Evolutionary conservation across 2,329 filamentous ascomycete species (phyloP).

Genomic region (Epicoccum sorghinum): DNA sequence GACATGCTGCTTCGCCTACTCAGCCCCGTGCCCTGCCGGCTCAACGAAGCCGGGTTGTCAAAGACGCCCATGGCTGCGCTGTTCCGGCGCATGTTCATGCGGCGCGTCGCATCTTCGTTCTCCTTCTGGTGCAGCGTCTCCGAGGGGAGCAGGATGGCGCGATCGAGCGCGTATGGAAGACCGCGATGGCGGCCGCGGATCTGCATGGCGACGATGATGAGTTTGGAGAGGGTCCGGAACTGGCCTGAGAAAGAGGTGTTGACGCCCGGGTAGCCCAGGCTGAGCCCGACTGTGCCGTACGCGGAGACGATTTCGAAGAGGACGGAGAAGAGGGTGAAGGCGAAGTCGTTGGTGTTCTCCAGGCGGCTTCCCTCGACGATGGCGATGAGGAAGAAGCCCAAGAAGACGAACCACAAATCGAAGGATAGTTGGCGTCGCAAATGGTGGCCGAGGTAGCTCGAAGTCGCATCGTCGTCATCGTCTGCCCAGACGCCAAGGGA

Average conservation of each 20-base stretch:
- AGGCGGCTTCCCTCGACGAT: constrained; percentile 83
- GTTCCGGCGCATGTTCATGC: constrained; percentile 35
- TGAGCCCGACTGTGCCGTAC: constrained; percentile 86
- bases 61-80: constrained; percentile 28
- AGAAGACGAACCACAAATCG: constrained; percentile 95
- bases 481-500: constrained; percentile 75
- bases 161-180: constrained; percentile 70
- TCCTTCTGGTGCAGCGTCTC: constrained; percentile 69
- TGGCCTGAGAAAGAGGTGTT: constrained; percentile 84
- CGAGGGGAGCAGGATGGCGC: constrained; percentile 71
- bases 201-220: constrained; percentile 71
- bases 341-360: constrained; percentile 62
- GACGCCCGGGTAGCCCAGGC: constrained; percentile 76
- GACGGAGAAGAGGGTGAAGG: constrained; percentile 57
- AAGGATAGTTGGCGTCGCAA: constrained; percentile 92
- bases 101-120: constrained; percentile 56
- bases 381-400: constrained; percentile 89
- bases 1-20: constrained; percentile 24
- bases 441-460: constrained; percentile 89
- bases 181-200: constrained; percentile 69
- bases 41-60: constrained; percentile 15
- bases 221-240: constrained; percentile 73
- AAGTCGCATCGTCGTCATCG: constrained; percentile 60
- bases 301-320: constrained; percentile 52
- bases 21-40: constrained; percentile 27